A percentile compares a stretch with the other conserved stretches of the same genome.
Evolutionary conservation across 768 basidiomycete species (phyloP).

Genomic region (Mycena sanguinolenta): DNA sequence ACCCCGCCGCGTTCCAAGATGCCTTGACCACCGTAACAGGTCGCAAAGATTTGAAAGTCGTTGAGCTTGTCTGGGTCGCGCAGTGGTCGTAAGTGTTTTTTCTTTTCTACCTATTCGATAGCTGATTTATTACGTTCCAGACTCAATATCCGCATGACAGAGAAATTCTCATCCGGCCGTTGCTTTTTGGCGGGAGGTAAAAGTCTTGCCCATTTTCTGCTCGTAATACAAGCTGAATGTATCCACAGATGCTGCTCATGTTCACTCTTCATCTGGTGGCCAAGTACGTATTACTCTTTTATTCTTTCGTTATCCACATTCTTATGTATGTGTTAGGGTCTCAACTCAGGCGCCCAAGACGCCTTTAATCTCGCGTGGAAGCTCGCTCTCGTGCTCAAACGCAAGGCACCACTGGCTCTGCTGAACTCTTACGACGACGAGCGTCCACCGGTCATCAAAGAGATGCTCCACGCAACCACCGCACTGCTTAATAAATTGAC

Average conservation of each 20-base stretch:
- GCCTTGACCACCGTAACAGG: not conserved
- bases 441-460: constrained; percentile 46
- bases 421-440: constrained; percentile 45
- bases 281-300: too few relatives aligned
- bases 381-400: constrained; percentile 43
- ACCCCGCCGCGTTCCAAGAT: not conserved
- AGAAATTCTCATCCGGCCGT: too few relatives aligned
- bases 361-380: constrained; percentile 49
- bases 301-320: too few relatives aligned
- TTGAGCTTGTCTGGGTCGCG: not conserved
- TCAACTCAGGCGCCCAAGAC: constrained; percentile 20
- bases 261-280: too few relatives aligned
- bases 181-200: too few relatives aligned
- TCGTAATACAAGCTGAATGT: not conserved
- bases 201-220: too few relatives aligned
- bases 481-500: constrained; percentile 30
- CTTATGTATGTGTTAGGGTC: too few relatives aligned
- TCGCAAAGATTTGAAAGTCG: not conserved
- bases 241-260: constrained; percentile 4
- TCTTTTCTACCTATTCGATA: not conserved
- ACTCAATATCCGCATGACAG: constrained; percentile 42
- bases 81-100: constrained; percentile 8
- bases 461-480: constrained; percentile 43
- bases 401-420: constrained; percentile 34
- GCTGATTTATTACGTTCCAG: not conserved